phyloP scores from a whole-genome alignment of 2,329 filamentous ascomycete species.

The Phoma sp. region DNA sequence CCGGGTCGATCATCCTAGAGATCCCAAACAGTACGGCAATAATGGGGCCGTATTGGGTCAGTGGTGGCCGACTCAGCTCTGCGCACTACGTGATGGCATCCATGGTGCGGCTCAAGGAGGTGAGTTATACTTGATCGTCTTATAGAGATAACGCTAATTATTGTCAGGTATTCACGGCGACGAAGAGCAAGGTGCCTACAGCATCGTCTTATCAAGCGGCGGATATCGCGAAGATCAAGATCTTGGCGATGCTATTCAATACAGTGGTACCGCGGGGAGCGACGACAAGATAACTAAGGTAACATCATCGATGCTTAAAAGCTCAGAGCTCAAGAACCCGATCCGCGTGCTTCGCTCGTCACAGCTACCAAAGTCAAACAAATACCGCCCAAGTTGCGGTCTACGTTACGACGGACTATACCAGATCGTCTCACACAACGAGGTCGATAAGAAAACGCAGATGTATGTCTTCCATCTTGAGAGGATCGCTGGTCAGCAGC shows the following conservation, averaged over 20 bases:
- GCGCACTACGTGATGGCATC: slow-evolving; percentile 59
- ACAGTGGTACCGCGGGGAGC: slow-evolving; percentile 58
- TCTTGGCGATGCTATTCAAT: slow-evolving; percentile 56
- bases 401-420: slow-evolving; percentile 67
- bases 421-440: slow-evolving; percentile 48
- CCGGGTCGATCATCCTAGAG: slow-evolving; percentile 21
- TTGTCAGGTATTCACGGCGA: slow-evolving; percentile 56
- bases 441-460: slow-evolving; percentile 49
- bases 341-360: slow-evolving; percentile 60
- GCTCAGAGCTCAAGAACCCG: slow-evolving; percentile 37
- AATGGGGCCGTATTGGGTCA: slow-evolving; percentile 53
- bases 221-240: slow-evolving; percentile 57
- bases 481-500: slow-evolving; percentile 52
- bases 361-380: slow-evolving; percentile 45
- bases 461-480: slow-evolving; percentile 57
- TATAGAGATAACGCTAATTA: neutral
- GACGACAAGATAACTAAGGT: slow-evolving; percentile 39
- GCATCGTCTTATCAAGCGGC: slow-evolving; percentile 60
- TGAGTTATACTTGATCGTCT: neutral
- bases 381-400: slow-evolving; percentile 55
- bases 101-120: slow-evolving; percentile 55
- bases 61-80: slow-evolving; percentile 63
- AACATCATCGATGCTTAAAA: slow-evolving; percentile 54
- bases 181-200: slow-evolving; percentile 56
- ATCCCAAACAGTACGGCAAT: slow-evolving; percentile 40